Conservation (phyloP, 2,329 filamentous ascomycete species). For the Verticillium dahliae region DNA sequence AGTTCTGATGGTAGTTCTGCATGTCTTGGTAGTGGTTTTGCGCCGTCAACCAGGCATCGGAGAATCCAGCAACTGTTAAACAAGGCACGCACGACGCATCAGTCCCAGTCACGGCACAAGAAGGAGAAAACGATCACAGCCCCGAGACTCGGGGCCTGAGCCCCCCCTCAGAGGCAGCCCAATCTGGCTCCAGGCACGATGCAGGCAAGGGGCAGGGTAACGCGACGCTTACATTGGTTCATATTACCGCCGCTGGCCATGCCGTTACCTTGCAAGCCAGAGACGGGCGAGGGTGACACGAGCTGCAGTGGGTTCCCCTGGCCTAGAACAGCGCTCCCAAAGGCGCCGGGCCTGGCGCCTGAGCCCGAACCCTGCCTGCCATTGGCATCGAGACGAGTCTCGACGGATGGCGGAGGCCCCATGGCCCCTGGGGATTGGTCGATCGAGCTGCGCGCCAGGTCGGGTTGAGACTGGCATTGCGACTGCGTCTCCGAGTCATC, state of each 20-base stretch:
- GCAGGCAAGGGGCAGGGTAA: not conserved
- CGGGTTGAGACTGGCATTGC: slow-evolving; percentile 15
- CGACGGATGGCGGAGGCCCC: slow-evolving; percentile 41
- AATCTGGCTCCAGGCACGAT: slow-evolving; percentile 10
- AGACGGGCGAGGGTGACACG: slow-evolving; percentile 64
- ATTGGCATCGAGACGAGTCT: slow-evolving; percentile 13
- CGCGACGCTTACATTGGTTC: slow-evolving; percentile 61
- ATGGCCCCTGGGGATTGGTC: slow-evolving; percentile 49
- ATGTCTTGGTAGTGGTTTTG: slow-evolving; percentile 90
- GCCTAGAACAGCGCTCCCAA: slow-evolving; percentile 27
- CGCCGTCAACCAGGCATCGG: slow-evolving; percentile 71
- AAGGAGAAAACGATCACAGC: not conserved
- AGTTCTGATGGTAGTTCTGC: slow-evolving; percentile 87
- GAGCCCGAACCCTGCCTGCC: not conserved
- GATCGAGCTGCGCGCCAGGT: slow-evolving; percentile 49
- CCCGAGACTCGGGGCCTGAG: not conserved
- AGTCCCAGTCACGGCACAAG: not conserved
- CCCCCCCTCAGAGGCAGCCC: not conserved
- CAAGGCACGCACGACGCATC: not conserved
- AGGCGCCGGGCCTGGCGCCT: slow-evolving; percentile 4
- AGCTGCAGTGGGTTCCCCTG: slow-evolving; percentile 55
- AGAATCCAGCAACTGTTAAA: slow-evolving; percentile 65
- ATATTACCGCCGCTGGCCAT: slow-evolving; percentile 50
- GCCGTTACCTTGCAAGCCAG: slow-evolving; percentile 58
- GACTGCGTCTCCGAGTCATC: slow-evolving; percentile 55